Base-by-base conservation (phyloP, 225 moss, liverwort and hornwort genomes). In the Marchantia paleacea region DNA sequence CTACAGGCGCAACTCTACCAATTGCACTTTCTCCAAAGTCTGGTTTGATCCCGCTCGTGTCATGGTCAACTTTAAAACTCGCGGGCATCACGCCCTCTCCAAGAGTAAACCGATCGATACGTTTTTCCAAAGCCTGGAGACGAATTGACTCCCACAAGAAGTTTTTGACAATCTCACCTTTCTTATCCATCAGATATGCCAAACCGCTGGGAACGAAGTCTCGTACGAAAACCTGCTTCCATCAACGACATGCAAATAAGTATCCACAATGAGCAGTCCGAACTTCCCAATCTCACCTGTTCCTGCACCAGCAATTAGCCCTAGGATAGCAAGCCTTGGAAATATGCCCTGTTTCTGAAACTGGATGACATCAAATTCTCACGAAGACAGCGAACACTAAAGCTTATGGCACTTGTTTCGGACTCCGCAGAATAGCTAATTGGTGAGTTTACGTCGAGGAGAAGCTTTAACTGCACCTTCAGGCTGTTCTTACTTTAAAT, bases 41-140 rank as follows among this genome's bases (percentile, higher is more conserved):
- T 16, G 95, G 93, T n/a, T 93, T 87, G 93, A 95, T 95, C 12
- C 95, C 93, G 49, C 87, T 86, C n/a, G 93, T 91, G 63, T 95
- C 95, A 52, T 92, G 91, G 0, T 93, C 80, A 11, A 93, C 93
- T 89, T 95, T 95, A 82, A 95, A 95, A 70, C 95, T 95, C 31
- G 95, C 95, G 15, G 95, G 95, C 95, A 95, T 95, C 15, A 95
- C 95, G 31, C 95, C 95, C 80, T 90, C 93, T 10, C 95, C 95
- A 72, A 95, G 80, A 19, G 92, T 95, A 68, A 95, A 95, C 79
- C 93, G 92, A 64, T 95, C 95, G 64, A 95, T 92, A 7, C 90
- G 91, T 79, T 95, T 95, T 87, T 95, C 95, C 51, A 87, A 90
- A 24, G 91, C 86, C 72, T 95, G 95, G 49, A 95, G 91, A 22